Evolutionary conservation across 306 rosid genomes (phyloP), one percentile per base, ranked within the genome.

Genomic region (Prinsepia uniflora): DNA sequence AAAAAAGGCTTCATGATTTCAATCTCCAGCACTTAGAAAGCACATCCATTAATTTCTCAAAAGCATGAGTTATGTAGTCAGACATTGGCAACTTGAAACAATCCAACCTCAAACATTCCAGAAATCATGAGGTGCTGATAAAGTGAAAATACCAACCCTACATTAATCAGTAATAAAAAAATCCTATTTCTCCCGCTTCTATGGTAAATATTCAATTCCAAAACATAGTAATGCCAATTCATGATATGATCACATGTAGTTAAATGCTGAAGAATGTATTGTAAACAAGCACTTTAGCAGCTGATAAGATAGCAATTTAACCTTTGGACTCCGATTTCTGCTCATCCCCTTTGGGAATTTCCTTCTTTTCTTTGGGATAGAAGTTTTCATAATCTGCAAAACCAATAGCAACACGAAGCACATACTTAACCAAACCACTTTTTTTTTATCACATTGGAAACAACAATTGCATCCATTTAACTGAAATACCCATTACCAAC

Each of bases 311-410:
- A 6, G 11, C 68, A 10, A 30, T n/a, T 9, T 10, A 40, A 93
- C 97, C 97, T 90, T 90, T 89, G 30, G 98, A 94, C 70, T 87
- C 90, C 0, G 90, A 67, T 44, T 90, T 90, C 80, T 83, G 86
- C 20, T 75, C 96, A 7, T 84, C 19, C 43, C 92, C 96, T 73
- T 94, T 90, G 0, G 97, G 95, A 67, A 60, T 56, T 65, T 88
- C 98, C 83, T 94, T 90, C 91, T 94, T 91, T 50, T 80, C 91
- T 80, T 94, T 90, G 12, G 98, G 98, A 70, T 83, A 86, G 52
- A 78, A 94, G 81, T 94, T 94, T 84, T 94, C 95, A 81, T 84
- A 90, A 73, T 87, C 97, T 94, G 90, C 81, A 65, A 57, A 65
- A 57, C 15, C 73, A 55, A 22, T 8, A 46, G 30, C 20, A 41